Base-by-base conservation (phyloP, 75 land plant genomes). In the Picea sitchensis region DNA sequence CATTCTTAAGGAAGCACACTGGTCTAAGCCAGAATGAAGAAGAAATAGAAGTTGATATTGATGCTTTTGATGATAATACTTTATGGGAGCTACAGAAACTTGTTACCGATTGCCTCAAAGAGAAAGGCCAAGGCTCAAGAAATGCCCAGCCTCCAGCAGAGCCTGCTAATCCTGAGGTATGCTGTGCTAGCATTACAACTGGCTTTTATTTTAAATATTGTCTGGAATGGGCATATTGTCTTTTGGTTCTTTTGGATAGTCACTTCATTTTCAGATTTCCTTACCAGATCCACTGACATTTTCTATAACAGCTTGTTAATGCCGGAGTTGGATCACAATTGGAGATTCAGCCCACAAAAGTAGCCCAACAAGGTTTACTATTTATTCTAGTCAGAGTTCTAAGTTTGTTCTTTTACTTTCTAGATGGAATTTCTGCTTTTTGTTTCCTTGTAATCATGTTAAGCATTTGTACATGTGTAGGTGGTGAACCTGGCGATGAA, bases 401-500 rank as follows among this genome's bases (percentile, higher is more conserved):
- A 18, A 18, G 1, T 41, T 44, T 69, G 9, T 44, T 13, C 5
- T 7, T 8, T 21, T 38, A 36, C 15, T 17, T 38, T 17, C 38
- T 71, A 20, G 23, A 71, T 9, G 8, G 13, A 71, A 18, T 44
- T 9, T 71, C 21, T 44, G 21, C 26, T n/a, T 36, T 36, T 34
- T 2, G 18, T 41, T 41, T 44, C 7, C 12, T 44, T 1, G 44
- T 71, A 12, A 9, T 38, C 74, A 44, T n/a, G n/a, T 71, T 51
- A 71, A 44, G 11, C 54, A 8, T 71, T 71, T 71, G 26, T 8
- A 20, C 44, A 44, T 44, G 21, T 18, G 38, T 6, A 83, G 87
- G 74, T 32, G 92, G 79, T 7, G 95, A 84, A 14, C 81, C 56
- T 54, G 90, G 83, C 20, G 97, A 92, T 14, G 91, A 94, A 75